These are phyloP conservation scores for Diaporthe vexans DNA, from an alignment of 2,329 filamentous ascomycete genomes.

Conservation along the genomic window DNA sequence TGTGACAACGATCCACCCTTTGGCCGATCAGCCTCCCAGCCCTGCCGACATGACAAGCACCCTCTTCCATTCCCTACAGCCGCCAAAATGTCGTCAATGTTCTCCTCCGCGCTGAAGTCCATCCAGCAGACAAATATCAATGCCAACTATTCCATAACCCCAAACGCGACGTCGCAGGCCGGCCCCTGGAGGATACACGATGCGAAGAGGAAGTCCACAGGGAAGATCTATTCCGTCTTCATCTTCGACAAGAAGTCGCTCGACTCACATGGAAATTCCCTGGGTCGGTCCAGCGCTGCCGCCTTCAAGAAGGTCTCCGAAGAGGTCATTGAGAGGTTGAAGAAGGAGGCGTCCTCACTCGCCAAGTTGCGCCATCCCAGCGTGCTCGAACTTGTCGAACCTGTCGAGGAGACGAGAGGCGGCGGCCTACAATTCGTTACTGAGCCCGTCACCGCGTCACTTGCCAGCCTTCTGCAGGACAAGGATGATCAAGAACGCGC, in stretches of 20 bases:
- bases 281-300: slow-evolving; percentile 71
- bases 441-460: slow-evolving; percentile 89
- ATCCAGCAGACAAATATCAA: slow-evolving; percentile 92
- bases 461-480: slow-evolving; percentile 84
- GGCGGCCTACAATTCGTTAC: slow-evolving; percentile 97
- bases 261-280: slow-evolving; percentile 75
- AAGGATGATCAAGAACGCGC: slow-evolving; percentile 88
- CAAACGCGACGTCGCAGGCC: slow-evolving; percentile 81
- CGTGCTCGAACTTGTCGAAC: slow-evolving; percentile 92
- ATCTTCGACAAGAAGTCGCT: slow-evolving; percentile 93
- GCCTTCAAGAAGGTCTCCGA: slow-evolving; percentile 86
- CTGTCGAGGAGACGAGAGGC: slow-evolving; percentile 92
- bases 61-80: slow-evolving; percentile 49
- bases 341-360: slow-evolving; percentile 90
- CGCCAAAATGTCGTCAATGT: slow-evolving; percentile 71
- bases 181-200: slow-evolving; percentile 99
- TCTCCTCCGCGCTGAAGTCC: slow-evolving; percentile 93
- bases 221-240: slow-evolving; percentile 90
- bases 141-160: slow-evolving; percentile 88
- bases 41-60: slow-evolving; percentile 39
- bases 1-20: slow-evolving; percentile 37
- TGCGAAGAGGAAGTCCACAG: slow-evolving; percentile 95
- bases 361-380: slow-evolving; percentile 92
- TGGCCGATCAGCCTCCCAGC: slow-evolving; percentile 29
- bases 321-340: slow-evolving; percentile 90